Percentiles rank a stretch among this genome's conserved stretches.
Evolutionary conservation across 2,329 filamentous ascomycete genomes (phyloP).

Genomic region (Colletotrichum somersetense): DNA sequence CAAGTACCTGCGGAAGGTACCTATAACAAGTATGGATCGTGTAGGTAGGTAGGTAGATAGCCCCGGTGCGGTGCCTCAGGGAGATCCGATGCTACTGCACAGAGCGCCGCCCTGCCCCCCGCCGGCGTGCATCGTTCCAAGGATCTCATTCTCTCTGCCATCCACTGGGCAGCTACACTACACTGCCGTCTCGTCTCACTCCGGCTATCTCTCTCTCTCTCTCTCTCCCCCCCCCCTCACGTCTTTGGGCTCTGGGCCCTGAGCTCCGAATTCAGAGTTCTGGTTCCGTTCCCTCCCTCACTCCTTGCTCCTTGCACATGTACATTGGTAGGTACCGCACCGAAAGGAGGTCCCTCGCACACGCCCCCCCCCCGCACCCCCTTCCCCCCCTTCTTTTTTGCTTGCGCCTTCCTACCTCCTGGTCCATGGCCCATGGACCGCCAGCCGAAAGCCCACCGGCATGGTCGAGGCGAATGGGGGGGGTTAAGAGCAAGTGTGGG

Average conservation of each 20-base stretch:
- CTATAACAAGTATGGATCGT: not conserved
- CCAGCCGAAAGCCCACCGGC: constrained; percentile 11
- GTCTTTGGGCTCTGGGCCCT: not conserved
- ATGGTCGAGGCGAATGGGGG: constrained; percentile 15
- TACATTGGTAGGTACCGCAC: not conserved
- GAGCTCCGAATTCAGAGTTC: not conserved
- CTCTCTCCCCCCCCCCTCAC: not conserved
- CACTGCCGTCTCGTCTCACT: not conserved
- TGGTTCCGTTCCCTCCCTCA: not conserved
- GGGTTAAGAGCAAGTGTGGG: not conserved
- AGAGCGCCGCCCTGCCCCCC: constrained; percentile 28
- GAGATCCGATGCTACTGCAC: constrained; percentile 38
- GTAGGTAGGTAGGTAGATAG: not conserved
- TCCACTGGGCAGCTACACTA: constrained; percentile 7
- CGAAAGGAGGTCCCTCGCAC: constrained; percentile 12
- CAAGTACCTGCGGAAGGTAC: constrained; percentile 1
- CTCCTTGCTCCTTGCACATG: constrained; percentile 2
- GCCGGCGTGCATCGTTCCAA: constrained; percentile 28
- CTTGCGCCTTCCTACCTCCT: constrained; percentile 24
- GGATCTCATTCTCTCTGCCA: constrained; percentile 20
- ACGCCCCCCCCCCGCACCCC: constrained; percentile 10
- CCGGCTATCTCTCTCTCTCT: constrained; percentile 8
- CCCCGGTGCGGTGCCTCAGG: constrained; percentile 10
- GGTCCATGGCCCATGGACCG: constrained; percentile 14
- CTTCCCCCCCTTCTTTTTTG: constrained; percentile 8